phyloP scores from a whole-genome alignment of 2,329 filamentous ascomycete genomes.

The Gremmenia infestans region DNA sequence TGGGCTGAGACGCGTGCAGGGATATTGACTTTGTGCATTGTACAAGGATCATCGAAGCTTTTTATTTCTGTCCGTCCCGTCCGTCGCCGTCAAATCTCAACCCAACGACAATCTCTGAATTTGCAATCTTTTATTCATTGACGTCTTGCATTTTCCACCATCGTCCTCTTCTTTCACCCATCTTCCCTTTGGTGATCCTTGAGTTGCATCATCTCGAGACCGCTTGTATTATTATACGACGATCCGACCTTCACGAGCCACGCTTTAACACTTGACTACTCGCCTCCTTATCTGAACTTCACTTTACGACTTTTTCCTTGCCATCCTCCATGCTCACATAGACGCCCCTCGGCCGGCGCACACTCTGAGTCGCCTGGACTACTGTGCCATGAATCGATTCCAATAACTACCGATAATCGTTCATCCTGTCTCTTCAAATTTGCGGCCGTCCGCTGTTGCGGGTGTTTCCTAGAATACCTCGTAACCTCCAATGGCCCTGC shows the following conservation, averaged over 20 bases:
- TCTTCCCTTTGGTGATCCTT: too few relatives aligned
- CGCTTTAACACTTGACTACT: background rate
- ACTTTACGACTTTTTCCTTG: conserved; percentile 1
- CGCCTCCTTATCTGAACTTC: background rate
- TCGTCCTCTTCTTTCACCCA: background rate
- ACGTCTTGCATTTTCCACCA: conserved; percentile 13
- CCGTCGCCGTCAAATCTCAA: background rate
- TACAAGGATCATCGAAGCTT: background rate
- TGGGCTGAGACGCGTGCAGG: background rate
- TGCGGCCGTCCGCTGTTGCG: conserved; percentile 38
- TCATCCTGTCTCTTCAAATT: conserved; percentile 40
- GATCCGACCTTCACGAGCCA: background rate
- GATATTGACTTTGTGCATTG: background rate
- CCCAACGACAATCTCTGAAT: background rate
- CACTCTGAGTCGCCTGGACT: conserved; percentile 18
- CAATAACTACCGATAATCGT: conserved; percentile 30
- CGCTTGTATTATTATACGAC: too few relatives aligned
- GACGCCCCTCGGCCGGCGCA: background rate
- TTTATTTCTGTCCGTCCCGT: background rate
- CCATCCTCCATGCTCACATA: conserved; percentile 14
- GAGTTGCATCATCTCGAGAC: too few relatives aligned
- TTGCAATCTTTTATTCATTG: conserved; percentile 1
- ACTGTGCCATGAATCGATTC: conserved; percentile 31
- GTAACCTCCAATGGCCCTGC: conserved; percentile 35
- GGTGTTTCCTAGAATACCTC: conserved; percentile 40